Evolutionary conservation across 345 rosid genomes (phyloP).

Genomic region (Brassica napus): Da-Ae NC_063446.1:23456501-23457000

Average conservation of each 20-base stretch:
- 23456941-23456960: conserved; percentile 22
- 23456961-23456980: background rate
- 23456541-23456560: conserved; percentile 59
- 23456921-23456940: conserved; percentile 21
- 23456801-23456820: conserved; percentile 28
- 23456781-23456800: conserved; percentile 16
- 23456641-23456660: conserved; percentile 87
- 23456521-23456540: conserved; percentile 89
- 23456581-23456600: conserved; percentile 69
- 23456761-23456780: conserved; percentile 29
- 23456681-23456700: conserved; percentile 67
- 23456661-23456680: conserved; percentile 86
- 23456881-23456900: conserved; percentile 9
- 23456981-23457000: conserved; percentile 1
- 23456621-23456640: conserved; percentile 76
- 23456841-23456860: conserved; percentile 33
- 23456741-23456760: conserved; percentile 21
- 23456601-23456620: conserved; percentile 75
- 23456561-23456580: conserved; percentile 83
- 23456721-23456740: conserved; percentile 13
- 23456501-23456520: conserved; percentile 72
- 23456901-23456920: conserved; percentile 24
- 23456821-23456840: conserved; percentile 33
- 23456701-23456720: conserved; percentile 27
- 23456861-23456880: conserved; percentile 25